A percentile compares a stretch with the other conserved stretches of the same genome.
phyloP scores from a whole-genome alignment of 441 rosid species.

The Erysimum pusillum region DNA sequence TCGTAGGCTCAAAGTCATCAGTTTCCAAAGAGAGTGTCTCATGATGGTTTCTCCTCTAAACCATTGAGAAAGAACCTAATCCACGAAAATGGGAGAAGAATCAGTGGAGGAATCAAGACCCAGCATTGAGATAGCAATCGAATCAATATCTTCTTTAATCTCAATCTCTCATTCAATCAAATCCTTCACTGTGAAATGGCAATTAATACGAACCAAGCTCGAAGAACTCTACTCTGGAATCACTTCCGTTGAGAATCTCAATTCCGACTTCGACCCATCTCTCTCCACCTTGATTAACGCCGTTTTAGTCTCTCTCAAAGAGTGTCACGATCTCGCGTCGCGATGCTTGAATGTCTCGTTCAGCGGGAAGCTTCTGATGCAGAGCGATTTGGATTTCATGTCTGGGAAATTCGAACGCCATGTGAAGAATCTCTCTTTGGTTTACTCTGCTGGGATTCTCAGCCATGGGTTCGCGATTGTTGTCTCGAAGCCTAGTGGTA shows the following conservation, averaged over 20 bases:
- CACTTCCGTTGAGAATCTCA: slow-evolving; percentile 59
- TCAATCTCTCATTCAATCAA: slow-evolving; percentile 71
- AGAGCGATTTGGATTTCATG: slow-evolving; percentile 83
- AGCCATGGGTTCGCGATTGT: slow-evolving; percentile 72
- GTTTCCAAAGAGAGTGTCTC: neutral
- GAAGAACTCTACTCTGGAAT: slow-evolving; percentile 70
- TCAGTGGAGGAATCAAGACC: slow-evolving; percentile 40
- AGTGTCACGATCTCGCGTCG: slow-evolving; percentile 69
- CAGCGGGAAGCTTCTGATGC: slow-evolving; percentile 95
- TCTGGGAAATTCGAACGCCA: slow-evolving; percentile 61
- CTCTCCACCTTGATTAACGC: slow-evolving; percentile 58
- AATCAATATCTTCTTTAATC: slow-evolving; percentile 69
- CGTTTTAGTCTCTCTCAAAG: slow-evolving; percentile 51
- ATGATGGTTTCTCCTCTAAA: slow-evolving; percentile 52
- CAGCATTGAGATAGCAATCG: slow-evolving; percentile 56
- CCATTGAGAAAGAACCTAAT: slow-evolving; percentile 22
- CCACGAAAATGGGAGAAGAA: slow-evolving; percentile 58
- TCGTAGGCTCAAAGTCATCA: neutral
- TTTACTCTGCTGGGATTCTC: slow-evolving; percentile 71
- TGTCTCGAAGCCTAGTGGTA: slow-evolving; percentile 72
- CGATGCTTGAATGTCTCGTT: slow-evolving; percentile 76
- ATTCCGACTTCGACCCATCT: slow-evolving; percentile 56
- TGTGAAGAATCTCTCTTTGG: slow-evolving; percentile 59
- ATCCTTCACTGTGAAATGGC: slow-evolving; percentile 85
- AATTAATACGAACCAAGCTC: slow-evolving; percentile 67